Percentiles rank a stretch among this genome's conserved stretches.
phyloP scores from a whole-genome alignment of 2,329 filamentous ascomycete genomes.

The Pseudogymnoascus sp. region DNA sequence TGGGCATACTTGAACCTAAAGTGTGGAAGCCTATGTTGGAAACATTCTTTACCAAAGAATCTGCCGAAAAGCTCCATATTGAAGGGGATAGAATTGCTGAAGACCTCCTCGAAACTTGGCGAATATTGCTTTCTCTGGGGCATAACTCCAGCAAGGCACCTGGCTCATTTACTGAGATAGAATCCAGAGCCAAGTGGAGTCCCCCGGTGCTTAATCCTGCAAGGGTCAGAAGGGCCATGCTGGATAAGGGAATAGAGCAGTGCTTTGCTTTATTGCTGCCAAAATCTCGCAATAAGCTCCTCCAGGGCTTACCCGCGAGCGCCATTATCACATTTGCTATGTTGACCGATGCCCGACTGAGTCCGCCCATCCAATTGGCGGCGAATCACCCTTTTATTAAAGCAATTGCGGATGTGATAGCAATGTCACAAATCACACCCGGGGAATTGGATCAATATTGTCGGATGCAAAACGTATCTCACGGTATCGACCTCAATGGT shows the following conservation, averaged over 20 bases:
- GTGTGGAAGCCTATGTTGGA: slow-evolving; percentile 24
- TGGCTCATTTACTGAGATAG: not conserved
- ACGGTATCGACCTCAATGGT: not conserved
- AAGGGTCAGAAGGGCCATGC: slow-evolving; percentile 10
- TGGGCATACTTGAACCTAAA: slow-evolving; percentile 19
- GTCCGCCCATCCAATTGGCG: not conserved
- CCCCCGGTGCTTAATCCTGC: slow-evolving; percentile 9
- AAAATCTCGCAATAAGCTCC: slow-evolving; percentile 12
- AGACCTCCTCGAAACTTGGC: slow-evolving; percentile 27
- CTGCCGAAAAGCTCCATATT: not conserved
- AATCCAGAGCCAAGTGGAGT: not conserved
- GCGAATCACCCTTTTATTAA: slow-evolving; percentile 5
- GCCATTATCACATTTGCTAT: slow-evolving; percentile 24
- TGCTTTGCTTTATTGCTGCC: slow-evolving; percentile 19
- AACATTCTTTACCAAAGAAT: slow-evolving; percentile 4
- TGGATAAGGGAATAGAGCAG: slow-evolving; percentile 13
- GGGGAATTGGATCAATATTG: slow-evolving; percentile 1
- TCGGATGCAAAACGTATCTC: not conserved
- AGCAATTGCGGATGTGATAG: not conserved
- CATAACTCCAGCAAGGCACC: not conserved
- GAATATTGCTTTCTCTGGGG: not conserved
- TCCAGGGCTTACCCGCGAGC: slow-evolving; percentile 17
- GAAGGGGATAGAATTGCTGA: not conserved
- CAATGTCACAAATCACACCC: not conserved
- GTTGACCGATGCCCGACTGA: slow-evolving; percentile 6